Percentiles rank a stretch among this genome's conserved stretches.
These are phyloP conservation scores for Ophiostoma ips DNA, from an alignment of 2,329 filamentous ascomycete species.

Conservation along the genomic window DNA sequence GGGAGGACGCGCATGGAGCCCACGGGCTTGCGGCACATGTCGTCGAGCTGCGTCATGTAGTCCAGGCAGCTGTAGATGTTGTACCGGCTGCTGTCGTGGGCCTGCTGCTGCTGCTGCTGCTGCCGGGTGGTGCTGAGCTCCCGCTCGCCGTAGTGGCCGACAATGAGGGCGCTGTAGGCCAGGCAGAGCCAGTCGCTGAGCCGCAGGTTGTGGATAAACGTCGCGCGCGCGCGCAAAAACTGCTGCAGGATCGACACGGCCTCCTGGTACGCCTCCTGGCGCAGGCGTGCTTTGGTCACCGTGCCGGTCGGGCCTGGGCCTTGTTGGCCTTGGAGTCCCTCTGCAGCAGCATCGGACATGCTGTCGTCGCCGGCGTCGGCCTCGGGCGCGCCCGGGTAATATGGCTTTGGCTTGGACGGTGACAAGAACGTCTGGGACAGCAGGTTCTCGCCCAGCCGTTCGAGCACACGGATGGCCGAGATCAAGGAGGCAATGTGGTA, in stretches of 20 bases:
- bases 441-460: background rate
- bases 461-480: background rate
- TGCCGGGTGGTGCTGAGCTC: background rate
- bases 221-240: background rate
- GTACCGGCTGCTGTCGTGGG: background rate
- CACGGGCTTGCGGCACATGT: background rate
- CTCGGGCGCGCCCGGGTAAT: background rate
- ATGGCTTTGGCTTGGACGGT: background rate
- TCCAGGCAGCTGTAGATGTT: background rate
- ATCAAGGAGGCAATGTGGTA: background rate
- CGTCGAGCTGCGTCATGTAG: background rate
- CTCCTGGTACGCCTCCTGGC: conserved; percentile 1
- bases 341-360: background rate
- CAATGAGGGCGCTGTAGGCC: background rate
- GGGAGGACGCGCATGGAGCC: conserved; percentile 1
- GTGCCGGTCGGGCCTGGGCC: background rate
- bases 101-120: background rate
- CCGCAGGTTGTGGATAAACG: background rate
- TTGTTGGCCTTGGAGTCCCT: too few relatives aligned
- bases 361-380: background rate
- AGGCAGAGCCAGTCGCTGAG: background rate
- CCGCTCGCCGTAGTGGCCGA: background rate
- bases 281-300: background rate
- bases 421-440: background rate
- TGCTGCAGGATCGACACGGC: background rate